phyloP scores from a whole-genome alignment of 371 early-diverging fungal species.

The Syncephalastrum contaminatum region DNA sequence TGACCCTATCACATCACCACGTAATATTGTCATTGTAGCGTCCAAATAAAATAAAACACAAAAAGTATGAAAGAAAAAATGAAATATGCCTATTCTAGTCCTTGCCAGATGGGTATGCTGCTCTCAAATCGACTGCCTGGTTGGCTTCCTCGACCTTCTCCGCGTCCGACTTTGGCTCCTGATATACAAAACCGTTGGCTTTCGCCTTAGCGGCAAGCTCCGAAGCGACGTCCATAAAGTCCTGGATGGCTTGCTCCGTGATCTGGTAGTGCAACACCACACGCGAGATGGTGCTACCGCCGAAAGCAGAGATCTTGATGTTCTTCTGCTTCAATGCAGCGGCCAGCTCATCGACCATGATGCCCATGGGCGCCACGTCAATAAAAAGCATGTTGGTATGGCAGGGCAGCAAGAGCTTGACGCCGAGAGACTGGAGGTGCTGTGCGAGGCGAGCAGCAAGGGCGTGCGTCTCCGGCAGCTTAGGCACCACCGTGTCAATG shows the following conservation, averaged over 20 bases:
- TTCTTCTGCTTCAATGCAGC: conserved; percentile 46
- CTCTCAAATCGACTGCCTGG: background rate
- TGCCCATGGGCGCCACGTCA: conserved; percentile 47
- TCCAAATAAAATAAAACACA: conserved; percentile 26
- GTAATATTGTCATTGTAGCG: conserved; percentile 47
- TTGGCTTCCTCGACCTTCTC: no score
- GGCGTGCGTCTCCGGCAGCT: conserved; percentile 66
- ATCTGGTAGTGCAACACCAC: conserved; percentile 81
- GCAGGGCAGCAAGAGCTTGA: conserved; percentile 57
- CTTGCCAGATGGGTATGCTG: conserved; percentile 6
- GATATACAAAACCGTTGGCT: background rate
- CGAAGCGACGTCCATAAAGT: conserved; percentile 34
- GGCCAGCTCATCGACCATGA: conserved; percentile 49
- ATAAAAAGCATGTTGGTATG: conserved; percentile 91
- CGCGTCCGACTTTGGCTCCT: no score
- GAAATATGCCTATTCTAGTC: background rate
- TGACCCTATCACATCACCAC: conserved; percentile 39
- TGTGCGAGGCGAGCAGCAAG: conserved; percentile 62
- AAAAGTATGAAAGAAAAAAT: background rate
- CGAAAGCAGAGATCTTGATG: conserved; percentile 54
- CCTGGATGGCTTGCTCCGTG: conserved; percentile 53
- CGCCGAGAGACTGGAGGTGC: conserved; percentile 57
- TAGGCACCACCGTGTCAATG: conserved; percentile 62
- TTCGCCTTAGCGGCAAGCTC: conserved; percentile 14
- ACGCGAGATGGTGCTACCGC: conserved; percentile 49